Base-by-base conservation (phyloP, 2,329 filamentous ascomycete genomes). In the Verticillium isaacii region DNA sequence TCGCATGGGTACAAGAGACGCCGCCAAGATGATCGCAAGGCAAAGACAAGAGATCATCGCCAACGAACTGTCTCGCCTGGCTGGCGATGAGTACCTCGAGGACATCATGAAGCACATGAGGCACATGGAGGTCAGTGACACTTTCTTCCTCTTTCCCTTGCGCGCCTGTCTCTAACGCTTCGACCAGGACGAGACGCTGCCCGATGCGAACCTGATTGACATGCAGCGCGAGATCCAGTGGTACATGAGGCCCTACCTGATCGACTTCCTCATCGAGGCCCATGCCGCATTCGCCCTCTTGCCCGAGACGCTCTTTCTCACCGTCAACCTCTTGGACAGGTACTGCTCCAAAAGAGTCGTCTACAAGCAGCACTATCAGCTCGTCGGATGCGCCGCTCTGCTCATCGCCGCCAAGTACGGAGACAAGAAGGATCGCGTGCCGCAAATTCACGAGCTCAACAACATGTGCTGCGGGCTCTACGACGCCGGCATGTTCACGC, bases 211-310 rank as follows among this genome's bases (percentile, higher is more conserved):
- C 75, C 93, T 96, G 39, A 99, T 99, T 75, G 95, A 99, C 76
- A 97, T 98, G 77, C 95, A 99, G 78, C 93, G 93, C 67, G 95
- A 99, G 83, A 98, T 99, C 66, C 93, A 98, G 75, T 99, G 95
- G 95, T 98, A 96, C 79, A 99, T 99, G 95, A 85, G 95, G 70
- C 95, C 95, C 0, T 98, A 97, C 76, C 88, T 99, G 39, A 91
- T 99, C 73, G 95, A 99, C 80, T 99, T 99, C 79, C 86, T 99
- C 68, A 90, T 98, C 70, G 95, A 99, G 84, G 95, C 94, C 58
- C 95, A 99, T 73, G 90, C 92, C 67, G 94, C 94, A 64, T 99
- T 98, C 78, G 90, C 92, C 69, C 85, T 99, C 12, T 85, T 98
- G 14, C 94, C 95, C 50, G 93, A 97, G 75, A 99, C 95, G 1